Conservation (phyloP, 371 early-diverging fungal species). For the Mucor racemosus region DNA sequence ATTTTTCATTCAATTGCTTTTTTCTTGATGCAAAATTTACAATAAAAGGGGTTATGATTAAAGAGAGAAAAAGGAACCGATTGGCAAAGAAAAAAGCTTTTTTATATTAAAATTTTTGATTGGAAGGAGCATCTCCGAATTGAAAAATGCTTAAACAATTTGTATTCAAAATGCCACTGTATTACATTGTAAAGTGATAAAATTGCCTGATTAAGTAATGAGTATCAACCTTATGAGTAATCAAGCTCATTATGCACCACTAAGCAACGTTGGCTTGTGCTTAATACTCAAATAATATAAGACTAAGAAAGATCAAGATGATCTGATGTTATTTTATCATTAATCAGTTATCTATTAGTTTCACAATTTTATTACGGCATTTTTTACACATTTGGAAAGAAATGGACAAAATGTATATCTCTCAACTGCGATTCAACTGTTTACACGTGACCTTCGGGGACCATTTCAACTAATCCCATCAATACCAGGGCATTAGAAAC, state of each 20-base stretch:
- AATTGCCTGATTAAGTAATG: background rate
- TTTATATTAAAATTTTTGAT: background rate
- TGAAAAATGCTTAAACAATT: background rate
- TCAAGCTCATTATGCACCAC: conserved; percentile 10
- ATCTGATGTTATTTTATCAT: background rate
- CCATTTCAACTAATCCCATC: background rate
- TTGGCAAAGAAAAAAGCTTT: background rate
- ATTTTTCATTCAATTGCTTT: conserved; percentile 14
- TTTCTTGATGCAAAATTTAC: background rate
- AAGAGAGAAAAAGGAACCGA: background rate
- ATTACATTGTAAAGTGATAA: background rate
- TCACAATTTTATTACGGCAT: background rate
- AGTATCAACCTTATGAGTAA: conserved; percentile 21
- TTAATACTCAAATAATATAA: background rate
- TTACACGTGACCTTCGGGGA: background rate
- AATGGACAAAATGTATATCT: background rate
- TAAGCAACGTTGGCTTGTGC: conserved; percentile 5
- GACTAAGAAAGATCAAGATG: background rate
- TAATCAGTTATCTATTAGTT: background rate
- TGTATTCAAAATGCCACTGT: background rate
- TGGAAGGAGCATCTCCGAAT: background rate
- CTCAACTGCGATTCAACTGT: no score
- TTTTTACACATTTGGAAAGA: background rate
- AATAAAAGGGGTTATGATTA: background rate
- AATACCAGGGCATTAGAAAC: background rate